Conservation (phyloP, 148 eudicot genomes). For the Camellia sinensis region DNA sequence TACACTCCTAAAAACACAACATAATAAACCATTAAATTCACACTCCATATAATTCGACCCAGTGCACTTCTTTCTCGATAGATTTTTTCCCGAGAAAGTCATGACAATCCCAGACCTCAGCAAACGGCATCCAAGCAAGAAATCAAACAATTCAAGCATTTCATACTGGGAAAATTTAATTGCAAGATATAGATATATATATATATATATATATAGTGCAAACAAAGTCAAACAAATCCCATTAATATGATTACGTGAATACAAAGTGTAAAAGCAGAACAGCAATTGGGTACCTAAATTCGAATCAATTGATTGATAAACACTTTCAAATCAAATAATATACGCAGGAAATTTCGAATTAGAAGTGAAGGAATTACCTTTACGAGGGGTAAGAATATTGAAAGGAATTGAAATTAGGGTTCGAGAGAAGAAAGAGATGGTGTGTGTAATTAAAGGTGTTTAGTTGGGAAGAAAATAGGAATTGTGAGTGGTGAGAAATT, state of each 20-base stretch:
- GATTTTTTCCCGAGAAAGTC: background rate
- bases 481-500: background rate
- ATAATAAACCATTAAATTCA: background rate
- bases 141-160: background rate
- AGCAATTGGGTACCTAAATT: background rate
- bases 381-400: background rate
- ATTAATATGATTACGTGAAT: background rate
- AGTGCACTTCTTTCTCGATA: background rate
- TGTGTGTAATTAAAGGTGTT: background rate
- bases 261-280: background rate
- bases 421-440: background rate
- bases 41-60: background rate
- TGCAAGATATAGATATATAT: background rate
- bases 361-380: background rate
- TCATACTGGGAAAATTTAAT: background rate
- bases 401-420: slow-evolving; percentile 11
- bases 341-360: background rate
- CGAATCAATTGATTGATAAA: background rate
- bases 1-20: background rate
- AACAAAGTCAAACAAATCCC: background rate
- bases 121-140: background rate
- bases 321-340: background rate
- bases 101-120: background rate
- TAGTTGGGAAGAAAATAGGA: background rate
- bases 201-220: background rate